phyloP scores from a whole-genome alignment of 345 rosid genomes.

The Salix brachista region DNA sequence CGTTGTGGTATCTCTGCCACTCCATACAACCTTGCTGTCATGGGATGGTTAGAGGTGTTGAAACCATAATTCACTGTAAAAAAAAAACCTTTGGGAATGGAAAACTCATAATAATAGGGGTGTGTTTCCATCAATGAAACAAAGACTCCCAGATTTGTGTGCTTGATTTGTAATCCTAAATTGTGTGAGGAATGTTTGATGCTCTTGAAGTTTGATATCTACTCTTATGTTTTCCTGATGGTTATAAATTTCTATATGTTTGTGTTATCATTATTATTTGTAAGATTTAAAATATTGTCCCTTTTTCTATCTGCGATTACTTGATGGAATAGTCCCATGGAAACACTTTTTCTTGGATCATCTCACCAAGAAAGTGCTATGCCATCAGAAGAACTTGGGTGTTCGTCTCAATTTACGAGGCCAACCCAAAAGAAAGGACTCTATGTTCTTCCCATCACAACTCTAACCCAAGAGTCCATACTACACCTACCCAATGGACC shows the following conservation, averaged over 20 bases:
- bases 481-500: neutral
- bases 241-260: neutral
- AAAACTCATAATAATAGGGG: constrained; percentile 1
- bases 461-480: too few relatives aligned
- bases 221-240: neutral
- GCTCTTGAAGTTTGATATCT: neutral
- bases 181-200: constrained; percentile 2
- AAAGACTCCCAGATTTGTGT: neutral
- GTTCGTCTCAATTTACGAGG: too few relatives aligned
- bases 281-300: neutral
- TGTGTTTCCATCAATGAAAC: neutral
- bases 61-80: constrained; percentile 23
- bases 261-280: neutral
- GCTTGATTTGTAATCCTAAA: constrained; percentile 8
- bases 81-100: neutral
- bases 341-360: neutral
- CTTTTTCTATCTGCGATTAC: neutral
- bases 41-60: constrained; percentile 17
- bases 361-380: too few relatives aligned
- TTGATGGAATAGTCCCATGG: neutral
- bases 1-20: constrained; percentile 28
- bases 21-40: constrained; percentile 1
- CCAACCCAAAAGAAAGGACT: too few relatives aligned
- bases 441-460: too few relatives aligned
- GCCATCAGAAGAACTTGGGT: too few relatives aligned